A percentile compares a stretch with the other conserved stretches of the same genome.
Conservation (phyloP, 2,329 filamentous ascomycete species). For the Colletotrichum higginsianum region DNA sequence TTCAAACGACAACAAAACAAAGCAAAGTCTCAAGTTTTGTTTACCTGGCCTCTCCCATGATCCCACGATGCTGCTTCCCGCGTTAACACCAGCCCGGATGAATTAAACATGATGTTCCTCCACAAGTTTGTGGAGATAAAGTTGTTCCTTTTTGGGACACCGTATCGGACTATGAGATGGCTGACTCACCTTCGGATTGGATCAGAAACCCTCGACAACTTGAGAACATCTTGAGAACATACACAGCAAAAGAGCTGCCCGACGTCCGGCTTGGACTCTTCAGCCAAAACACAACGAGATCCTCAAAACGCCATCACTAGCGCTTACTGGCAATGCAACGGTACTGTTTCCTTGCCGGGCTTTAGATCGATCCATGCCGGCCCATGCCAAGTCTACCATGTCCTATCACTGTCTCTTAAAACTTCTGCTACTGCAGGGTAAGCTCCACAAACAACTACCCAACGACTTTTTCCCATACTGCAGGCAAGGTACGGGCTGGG, state of each 20-base stretch:
- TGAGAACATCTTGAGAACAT: not conserved
- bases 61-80: too few relatives aligned
- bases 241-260: not conserved
- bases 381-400: not conserved
- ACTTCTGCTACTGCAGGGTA: not conserved
- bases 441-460: not conserved
- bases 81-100: too few relatives aligned
- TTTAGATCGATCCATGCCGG: not conserved
- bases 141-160: too few relatives aligned
- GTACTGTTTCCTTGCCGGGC: not conserved
- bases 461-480: constrained; percentile 16
- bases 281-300: not conserved
- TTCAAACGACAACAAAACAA: too few relatives aligned
- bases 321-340: constrained; percentile 25
- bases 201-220: too few relatives aligned
- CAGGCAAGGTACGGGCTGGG: constrained; percentile 6
- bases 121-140: too few relatives aligned
- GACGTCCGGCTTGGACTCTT: not conserved
- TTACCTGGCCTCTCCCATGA: too few relatives aligned
- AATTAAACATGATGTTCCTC: too few relatives aligned
- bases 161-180: too few relatives aligned
- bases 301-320: constrained; percentile 4
- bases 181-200: too few relatives aligned
- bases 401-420: not conserved
- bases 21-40: too few relatives aligned